Percentiles rank a stretch among this genome's conserved stretches.
Conservation (phyloP, 768 basidiomycete species). For the Mycena amicta region DNA sequence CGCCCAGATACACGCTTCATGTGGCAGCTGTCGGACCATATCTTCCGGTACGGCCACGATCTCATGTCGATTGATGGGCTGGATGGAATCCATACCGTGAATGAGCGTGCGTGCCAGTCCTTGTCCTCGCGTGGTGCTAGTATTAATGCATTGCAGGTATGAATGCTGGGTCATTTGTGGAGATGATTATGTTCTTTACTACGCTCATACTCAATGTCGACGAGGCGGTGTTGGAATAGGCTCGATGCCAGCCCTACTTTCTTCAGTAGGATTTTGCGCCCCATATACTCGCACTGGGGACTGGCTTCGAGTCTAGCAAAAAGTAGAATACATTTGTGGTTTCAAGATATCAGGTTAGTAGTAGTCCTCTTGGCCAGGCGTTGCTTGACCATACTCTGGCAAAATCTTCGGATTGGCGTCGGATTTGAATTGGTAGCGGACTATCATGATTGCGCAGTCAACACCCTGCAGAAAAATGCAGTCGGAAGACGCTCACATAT, state of each 20-base stretch:
- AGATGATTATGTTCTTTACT: conserved; percentile 2
- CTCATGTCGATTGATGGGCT: conserved; percentile 21
- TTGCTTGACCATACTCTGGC: conserved; percentile 6
- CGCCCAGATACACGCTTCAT: conserved; percentile 36
- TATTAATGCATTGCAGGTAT: neutral
- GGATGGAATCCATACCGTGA: conserved; percentile 45
- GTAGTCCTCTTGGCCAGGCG: neutral
- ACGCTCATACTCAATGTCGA: conserved; percentile 2
- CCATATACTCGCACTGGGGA: too few relatives aligned
- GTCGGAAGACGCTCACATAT: conserved; percentile 16
- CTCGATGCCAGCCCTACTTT: too few relatives aligned
- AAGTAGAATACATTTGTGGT: too few relatives aligned
- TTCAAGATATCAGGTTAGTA: too few relatives aligned
- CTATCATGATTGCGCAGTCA: too few relatives aligned
- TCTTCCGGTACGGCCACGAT: conserved; percentile 52
- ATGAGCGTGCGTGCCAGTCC: conserved; percentile 45
- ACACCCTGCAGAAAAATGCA: too few relatives aligned
- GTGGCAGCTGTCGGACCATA: conserved; percentile 36
- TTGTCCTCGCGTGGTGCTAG: neutral
- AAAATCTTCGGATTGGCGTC: conserved; percentile 8
- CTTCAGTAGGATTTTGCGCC: too few relatives aligned
- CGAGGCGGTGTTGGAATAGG: too few relatives aligned
- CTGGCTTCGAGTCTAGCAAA: too few relatives aligned
- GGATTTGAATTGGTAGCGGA: conserved; percentile 14
- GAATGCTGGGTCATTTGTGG: neutral